Percentiles rank a stretch among this genome's conserved stretches.
phyloP scores from a whole-genome alignment of 495 filamentous ascomycete genomes.

The Bombardia bombarda region DNA sequence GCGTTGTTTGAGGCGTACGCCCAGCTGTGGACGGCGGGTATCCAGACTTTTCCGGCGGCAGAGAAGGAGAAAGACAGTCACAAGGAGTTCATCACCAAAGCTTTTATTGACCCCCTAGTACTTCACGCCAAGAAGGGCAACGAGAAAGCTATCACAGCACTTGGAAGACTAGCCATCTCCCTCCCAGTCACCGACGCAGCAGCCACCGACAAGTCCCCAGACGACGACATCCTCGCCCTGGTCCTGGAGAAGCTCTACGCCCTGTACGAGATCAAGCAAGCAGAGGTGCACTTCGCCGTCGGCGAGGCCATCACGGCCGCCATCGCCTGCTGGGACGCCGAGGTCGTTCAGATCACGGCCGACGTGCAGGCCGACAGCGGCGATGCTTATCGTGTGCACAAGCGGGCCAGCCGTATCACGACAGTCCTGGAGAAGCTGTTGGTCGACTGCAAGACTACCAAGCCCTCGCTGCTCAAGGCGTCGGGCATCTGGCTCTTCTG shows the following conservation, averaged over 20 bases:
- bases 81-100: conserved; percentile 5
- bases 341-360: conserved; percentile 40
- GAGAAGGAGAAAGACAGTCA: background rate
- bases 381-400: conserved; percentile 14
- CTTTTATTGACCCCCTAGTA: conserved; percentile 50
- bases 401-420: conserved; percentile 41
- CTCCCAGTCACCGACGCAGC: conserved; percentile 20
- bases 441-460: conserved; percentile 66
- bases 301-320: conserved; percentile 77
- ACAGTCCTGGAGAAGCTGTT: conserved; percentile 60
- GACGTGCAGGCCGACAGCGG: conserved; percentile 34
- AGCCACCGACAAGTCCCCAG: background rate
- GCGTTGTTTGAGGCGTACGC: conserved; percentile 56
- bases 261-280: conserved; percentile 73
- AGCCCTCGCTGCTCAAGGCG: conserved; percentile 79
- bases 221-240: conserved; percentile 25
- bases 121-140: conserved; percentile 68
- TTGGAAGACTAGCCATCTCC: conserved; percentile 61
- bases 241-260: conserved; percentile 58
- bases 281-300: conserved; percentile 79
- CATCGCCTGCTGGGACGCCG: conserved; percentile 67
- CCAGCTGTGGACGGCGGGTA: conserved; percentile 64
- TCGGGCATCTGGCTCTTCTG: conserved; percentile 90
- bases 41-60: conserved; percentile 12
- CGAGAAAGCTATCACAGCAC: conserved; percentile 66